Evolutionary conservation across 1,284 basidiomycete species (phyloP).

Genomic region (Tranzscheliella williamsii): DNA sequence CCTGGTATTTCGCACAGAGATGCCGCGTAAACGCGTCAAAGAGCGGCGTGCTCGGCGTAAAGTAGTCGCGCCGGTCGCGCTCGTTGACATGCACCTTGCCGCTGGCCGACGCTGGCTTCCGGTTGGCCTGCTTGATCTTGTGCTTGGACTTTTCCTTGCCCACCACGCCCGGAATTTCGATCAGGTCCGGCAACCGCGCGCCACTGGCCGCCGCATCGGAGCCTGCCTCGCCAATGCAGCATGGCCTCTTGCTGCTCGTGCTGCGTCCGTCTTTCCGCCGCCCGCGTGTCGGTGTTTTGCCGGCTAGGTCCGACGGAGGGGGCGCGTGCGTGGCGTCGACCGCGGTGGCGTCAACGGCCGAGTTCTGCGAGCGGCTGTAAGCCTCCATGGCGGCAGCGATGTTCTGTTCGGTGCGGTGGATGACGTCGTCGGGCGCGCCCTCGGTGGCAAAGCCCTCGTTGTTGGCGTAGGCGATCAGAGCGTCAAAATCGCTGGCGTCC

Average conservation of each 20-base stretch:
- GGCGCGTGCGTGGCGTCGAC: background rate
- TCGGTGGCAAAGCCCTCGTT: constrained; percentile 16
- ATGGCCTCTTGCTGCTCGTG: too few relatives aligned
- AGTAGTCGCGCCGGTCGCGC: constrained; percentile 60
- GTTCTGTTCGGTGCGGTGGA: constrained; percentile 11
- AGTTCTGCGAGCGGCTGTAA: too few relatives aligned
- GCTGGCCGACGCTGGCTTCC: background rate
- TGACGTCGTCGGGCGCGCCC: constrained; percentile 19
- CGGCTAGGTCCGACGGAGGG: background rate
- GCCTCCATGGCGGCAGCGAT: constrained; percentile 5
- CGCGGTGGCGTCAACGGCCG: too few relatives aligned
- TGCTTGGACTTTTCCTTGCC: constrained; percentile 61
- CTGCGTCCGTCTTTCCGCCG: background rate
- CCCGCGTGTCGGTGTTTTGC: too few relatives aligned
- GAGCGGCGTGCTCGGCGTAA: constrained; percentile 52
- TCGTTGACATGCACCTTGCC: constrained; percentile 57
- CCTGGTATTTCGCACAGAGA: constrained; percentile 20
- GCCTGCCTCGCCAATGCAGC: too few relatives aligned
- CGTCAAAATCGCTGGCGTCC: constrained; percentile 59
- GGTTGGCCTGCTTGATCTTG: constrained; percentile 52
- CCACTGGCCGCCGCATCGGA: background rate
- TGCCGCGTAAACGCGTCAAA: constrained; percentile 51
- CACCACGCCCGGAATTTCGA: constrained; percentile 59
- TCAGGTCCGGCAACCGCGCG: constrained; percentile 40
- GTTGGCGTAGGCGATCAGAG: constrained; percentile 57